Percentiles rank a stretch among this genome's conserved stretches.
Evolutionary conservation across 495 filamentous ascomycete genomes (phyloP).

Genomic region (Hyaloscypha hepaticicola): DNA sequence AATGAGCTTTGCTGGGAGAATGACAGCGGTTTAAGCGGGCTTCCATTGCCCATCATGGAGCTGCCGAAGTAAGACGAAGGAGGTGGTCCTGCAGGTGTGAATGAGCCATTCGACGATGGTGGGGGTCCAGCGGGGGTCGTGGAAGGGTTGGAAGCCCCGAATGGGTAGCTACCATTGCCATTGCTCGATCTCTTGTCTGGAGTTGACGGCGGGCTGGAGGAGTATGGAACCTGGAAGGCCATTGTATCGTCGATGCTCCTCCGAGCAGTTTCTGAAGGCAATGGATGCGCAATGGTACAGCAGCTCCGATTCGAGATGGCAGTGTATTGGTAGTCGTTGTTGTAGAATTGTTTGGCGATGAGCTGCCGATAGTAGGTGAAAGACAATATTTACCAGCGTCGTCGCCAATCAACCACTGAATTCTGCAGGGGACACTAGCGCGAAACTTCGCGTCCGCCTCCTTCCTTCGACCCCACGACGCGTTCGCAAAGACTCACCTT

Average conservation of each 20-base stretch:
- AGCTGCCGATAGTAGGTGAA: background rate
- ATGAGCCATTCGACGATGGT: conserved; percentile 65
- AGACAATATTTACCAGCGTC: background rate
- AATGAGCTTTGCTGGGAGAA: conserved; percentile 29
- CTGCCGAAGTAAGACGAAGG: conserved; percentile 63
- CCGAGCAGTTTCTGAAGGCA: background rate
- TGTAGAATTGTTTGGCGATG: conserved; percentile 2
- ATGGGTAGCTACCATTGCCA: conserved; percentile 25
- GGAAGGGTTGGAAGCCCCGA: conserved; percentile 52
- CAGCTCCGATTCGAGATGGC: background rate
- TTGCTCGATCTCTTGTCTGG: conserved; percentile 30
- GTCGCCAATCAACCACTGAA: background rate
- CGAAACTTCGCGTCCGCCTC: conserved; percentile 10
- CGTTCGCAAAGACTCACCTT: background rate
- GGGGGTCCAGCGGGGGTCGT: conserved; percentile 78
- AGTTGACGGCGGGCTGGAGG: conserved; percentile 35
- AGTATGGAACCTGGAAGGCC: conserved; percentile 30
- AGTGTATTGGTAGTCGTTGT: background rate
- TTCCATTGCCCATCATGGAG: conserved; percentile 54
- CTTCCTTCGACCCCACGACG: conserved; percentile 13
- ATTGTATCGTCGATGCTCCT: conserved; percentile 16
- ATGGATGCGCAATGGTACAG: background rate
- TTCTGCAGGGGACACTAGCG: conserved; percentile 1
- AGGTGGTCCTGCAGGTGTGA: conserved; percentile 71
- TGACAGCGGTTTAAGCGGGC: conserved; percentile 40